Evolutionary conservation across 495 filamentous ascomycete species (phyloP), one percentile per base, ranked within the genome.

Genomic region (Penicillium paradoxum): DNA sequence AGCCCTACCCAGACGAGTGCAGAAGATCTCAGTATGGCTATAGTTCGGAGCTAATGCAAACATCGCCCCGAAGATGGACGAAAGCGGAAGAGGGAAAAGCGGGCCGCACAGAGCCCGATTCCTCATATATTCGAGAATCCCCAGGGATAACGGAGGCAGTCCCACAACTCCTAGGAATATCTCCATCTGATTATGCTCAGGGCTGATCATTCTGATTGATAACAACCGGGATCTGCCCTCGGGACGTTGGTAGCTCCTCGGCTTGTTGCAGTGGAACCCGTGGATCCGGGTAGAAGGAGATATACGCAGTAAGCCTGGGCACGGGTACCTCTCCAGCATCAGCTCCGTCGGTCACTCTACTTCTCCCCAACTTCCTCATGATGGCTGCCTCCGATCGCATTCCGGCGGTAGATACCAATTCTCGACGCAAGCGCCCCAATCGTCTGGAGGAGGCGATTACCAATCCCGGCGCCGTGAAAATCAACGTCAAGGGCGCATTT

Each of bases 401-500:
- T 8, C 47, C 49, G 40, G 51, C 46, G 41, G 54, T 44, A 36
- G 38, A 51, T 29, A 56, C 58, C 38, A 48, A 57, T 56, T 43
- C 55, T 17, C 58, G 56, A 42, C 56, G 60, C 45, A 66, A 59
- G 45, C 62, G 63, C 30, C 60, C 58, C 24, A 55, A 56, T 33
- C 71, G 72, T 19, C 45, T 76, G 34, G 84, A 91, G 63, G 84
- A 83, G 49, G 83, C 89, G 4, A 87, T 96, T 62, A 80, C 76
- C 57, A 89, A 91, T 56, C 91, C 91, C 2, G 91, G 91, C 17
- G 79, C 86, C 4, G 89, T 95, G 45, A 82, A 87, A 64, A 97
- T 98, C 69, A 97, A 98, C 63, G 92, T 97, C 41, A 83, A 87
- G 60, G 93, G 92, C 62, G 93, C 93, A 13, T 96, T 95, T 65